Percentiles rank a stretch among this genome's conserved stretches.
These are phyloP conservation scores for Monosporascus sp. DNA, from an alignment of 2,329 filamentous ascomycete genomes.

Conservation along the genomic window DNA sequence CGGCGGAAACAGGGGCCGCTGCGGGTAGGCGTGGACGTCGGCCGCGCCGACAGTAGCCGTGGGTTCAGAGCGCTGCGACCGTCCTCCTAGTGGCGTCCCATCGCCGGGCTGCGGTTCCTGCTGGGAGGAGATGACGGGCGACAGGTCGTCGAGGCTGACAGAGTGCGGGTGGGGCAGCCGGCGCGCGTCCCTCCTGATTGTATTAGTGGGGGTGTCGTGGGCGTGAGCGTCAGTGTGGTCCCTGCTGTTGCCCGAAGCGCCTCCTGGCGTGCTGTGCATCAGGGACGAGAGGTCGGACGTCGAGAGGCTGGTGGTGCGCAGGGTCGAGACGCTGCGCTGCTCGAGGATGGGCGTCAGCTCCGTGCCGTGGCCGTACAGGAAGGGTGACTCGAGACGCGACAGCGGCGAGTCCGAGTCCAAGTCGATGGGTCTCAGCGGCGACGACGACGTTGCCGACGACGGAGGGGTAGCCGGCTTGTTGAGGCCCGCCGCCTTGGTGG, in stretches of 20 bases:
- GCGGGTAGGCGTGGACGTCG: constrained; percentile 24
- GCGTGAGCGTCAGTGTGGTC: not conserved
- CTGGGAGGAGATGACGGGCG: not conserved
- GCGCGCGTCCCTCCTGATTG: too few relatives aligned
- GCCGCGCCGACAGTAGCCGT: constrained; percentile 7
- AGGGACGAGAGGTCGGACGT: constrained; percentile 24
- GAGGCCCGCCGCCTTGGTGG: too few relatives aligned
- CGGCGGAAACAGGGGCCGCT: constrained; percentile 17
- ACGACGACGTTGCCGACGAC: constrained; percentile 7
- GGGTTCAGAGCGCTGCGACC: not conserved
- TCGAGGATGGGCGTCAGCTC: constrained; percentile 35
- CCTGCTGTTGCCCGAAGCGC: constrained; percentile 8
- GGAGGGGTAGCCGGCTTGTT: constrained; percentile 4
- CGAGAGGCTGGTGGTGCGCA: constrained; percentile 21
- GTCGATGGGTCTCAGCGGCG: constrained; percentile 11
- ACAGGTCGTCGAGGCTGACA: constrained; percentile 29
- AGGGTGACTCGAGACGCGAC: constrained; percentile 24
- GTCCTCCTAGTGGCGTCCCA: not conserved
- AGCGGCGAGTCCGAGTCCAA: constrained; percentile 23
- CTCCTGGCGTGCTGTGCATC: constrained; percentile 11
- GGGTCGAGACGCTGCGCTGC: constrained; percentile 31
- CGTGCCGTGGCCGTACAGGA: constrained; percentile 35
- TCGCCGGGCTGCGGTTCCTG: too few relatives aligned
- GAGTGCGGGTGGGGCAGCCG: constrained; percentile 10
- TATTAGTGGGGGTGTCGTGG: not conserved